Evolutionary conservation across 2,329 filamentous ascomycete species (phyloP), one percentile per base, ranked within the genome.

Genomic region (Cytospora leucostoma): DNA sequence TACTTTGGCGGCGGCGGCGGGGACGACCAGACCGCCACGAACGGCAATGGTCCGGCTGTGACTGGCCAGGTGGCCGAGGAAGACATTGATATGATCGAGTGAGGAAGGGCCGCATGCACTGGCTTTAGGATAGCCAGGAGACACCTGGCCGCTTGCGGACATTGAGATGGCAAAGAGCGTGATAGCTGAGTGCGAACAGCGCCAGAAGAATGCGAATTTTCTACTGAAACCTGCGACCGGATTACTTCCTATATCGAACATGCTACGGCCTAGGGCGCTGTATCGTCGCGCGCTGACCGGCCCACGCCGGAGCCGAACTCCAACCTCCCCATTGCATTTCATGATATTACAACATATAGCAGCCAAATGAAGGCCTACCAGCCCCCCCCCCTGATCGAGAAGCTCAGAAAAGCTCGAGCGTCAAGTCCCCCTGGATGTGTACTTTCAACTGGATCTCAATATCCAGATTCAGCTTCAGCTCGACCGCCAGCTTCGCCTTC

Each of bases 371-470:
- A 54, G 50, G n/a, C 7, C 11, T 21, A 49, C 32, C 52, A n/a
- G 38, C n/a, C 27, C 38, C 17, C 27, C 59, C 33, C 55, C 66
- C 44, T 21, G 21, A 47, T 47, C 7, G 3, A 37, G 4, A 27
- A 27, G 27, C 7, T 37, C 8, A 21, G 44, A 68, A 56, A 40
- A 89, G 78, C 60, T 81, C 84, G 65, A 90, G 72, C 6, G 86
- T 88, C 67, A 91, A 72, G 76, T 90, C 88, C 67, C 88, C 88
- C 67, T 87, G 81, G 59, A 90, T 88, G 72, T 82, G 85, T 19
- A 86, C 87, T 77, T 89, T 89, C 64, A 90, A 77, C 73, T 88
- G 83, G 66, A 90, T 84, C 74, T 89, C 87, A 59, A 89, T 80
- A 67, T 90, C 87, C 63, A 90, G 74, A 71, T 89, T 89, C 65